Percentiles rank a stretch among this genome's conserved stretches.
Evolutionary conservation across 305 asterid species (phyloP).

Genomic region (Rubia peregrina): DNA sequence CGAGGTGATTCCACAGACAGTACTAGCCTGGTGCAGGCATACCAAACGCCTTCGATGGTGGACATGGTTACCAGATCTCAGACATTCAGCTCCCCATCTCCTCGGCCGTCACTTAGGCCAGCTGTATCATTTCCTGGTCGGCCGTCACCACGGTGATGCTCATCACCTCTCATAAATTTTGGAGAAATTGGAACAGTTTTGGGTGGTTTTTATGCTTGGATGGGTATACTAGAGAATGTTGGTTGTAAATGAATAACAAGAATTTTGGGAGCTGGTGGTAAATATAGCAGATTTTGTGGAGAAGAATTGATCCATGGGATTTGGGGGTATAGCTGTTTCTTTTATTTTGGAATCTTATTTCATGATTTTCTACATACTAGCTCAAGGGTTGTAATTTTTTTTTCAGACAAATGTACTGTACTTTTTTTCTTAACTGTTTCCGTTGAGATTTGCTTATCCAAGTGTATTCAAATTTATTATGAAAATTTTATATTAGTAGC

Average conservation of each 20-base stretch:
- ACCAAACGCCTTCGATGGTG: conserved; percentile 86
- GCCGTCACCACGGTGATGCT: conserved; percentile 43
- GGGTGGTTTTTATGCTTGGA: conserved; percentile 5
- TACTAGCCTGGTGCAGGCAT: conserved; percentile 58
- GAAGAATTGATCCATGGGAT: conserved; percentile 10
- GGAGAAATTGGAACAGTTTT: conserved; percentile 6
- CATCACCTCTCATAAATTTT: neutral
- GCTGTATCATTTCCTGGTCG: conserved; percentile 37
- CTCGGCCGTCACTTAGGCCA: conserved; percentile 33
- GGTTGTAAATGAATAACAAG: conserved; percentile 31
- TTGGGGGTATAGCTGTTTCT: conserved; percentile 20
- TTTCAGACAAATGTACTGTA: neutral
- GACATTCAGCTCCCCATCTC: conserved; percentile 32
- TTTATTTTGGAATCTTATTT: neutral
- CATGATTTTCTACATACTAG: neutral
- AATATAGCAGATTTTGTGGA: conserved; percentile 17
- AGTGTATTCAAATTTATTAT: neutral
- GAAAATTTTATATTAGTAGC: too few relatives aligned
- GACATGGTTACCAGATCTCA: conserved; percentile 84
- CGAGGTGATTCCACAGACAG: conserved; percentile 71
- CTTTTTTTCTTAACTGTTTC: neutral
- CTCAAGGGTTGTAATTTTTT: neutral
- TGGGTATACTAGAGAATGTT: conserved; percentile 15
- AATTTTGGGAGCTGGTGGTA: conserved; percentile 20
- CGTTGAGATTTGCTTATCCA: neutral